Evolutionary conservation across 179 eudicot genomes (phyloP).

Genomic region (Heliamphora pulchella): DNA sequence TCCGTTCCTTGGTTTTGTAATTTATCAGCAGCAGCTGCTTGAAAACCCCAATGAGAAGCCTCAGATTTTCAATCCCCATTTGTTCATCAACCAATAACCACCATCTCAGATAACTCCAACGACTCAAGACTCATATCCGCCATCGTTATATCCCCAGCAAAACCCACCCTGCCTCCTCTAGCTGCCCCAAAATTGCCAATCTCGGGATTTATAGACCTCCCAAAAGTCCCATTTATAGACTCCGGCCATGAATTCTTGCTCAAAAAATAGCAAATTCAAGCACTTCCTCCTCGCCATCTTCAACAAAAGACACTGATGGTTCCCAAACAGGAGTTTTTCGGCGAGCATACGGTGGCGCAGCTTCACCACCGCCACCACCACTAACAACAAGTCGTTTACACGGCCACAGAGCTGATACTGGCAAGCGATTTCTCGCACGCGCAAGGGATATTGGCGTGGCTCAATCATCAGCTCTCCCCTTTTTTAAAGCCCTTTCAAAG

Average conservation of each 20-base stretch:
- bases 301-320: no score
- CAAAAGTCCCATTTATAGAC: no score
- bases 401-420: conserved; percentile 73
- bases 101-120: conserved; percentile 22
- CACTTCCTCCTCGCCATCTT: no score
- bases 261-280: no score
- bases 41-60: conserved; percentile 30
- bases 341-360: conserved; percentile 30
- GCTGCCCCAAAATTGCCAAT: no score
- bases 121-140: conserved; percentile 41
- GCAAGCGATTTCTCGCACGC: conserved; percentile 76
- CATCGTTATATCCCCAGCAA: conserved; percentile 26
- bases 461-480: conserved; percentile 95
- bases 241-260: no score
- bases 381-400: conserved; percentile 55
- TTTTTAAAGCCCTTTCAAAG: conserved; percentile 70
- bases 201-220: no score
- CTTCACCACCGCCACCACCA: conserved; percentile 19
- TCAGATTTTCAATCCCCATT: conserved; percentile 37
- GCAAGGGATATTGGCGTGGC: conserved; percentile 99
- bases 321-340: conserved; percentile 31
- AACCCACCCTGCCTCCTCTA: conserved; percentile 23
- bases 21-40: conserved; percentile 1
- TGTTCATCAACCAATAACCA: conserved; percentile 46
- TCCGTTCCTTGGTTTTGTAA: conserved; percentile 12